Evolutionary conservation across 805 yeast genomes (phyloP), one percentile per base, ranked within the genome.

Genomic region (Starmera dryadoides): DNA sequence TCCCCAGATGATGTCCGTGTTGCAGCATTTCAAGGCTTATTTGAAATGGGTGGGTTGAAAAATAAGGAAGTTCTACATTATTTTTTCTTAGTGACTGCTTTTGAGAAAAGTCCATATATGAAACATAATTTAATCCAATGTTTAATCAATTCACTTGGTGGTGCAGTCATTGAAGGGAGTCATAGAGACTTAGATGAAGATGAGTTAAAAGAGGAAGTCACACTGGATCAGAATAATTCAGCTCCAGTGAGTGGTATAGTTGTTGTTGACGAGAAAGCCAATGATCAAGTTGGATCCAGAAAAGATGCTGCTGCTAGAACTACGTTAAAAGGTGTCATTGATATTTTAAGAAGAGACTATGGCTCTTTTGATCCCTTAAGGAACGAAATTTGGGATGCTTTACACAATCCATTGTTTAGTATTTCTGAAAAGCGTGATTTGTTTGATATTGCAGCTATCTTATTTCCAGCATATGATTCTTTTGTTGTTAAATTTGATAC

Each of bases 21-120:
- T 9, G 71, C 72, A 21, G 89, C 96, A 0, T 80, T 86, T 53
- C 72, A 75, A 40, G 84, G 87, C 0, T 52, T 93, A 23, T 63
- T 93, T 37, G 49, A 72, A 4, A 62, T 86, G 35, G 96, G 97
- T 17, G 96, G 93, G 1, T 58, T 89, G 45, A 80, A 79, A 42
- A 85, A 86, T 49, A 58, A 66, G 12, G 64, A 67, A 23, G 65
- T 88, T 4, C 53, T 88, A 44, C 63, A 69, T 16, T 85, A 85
- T 49, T 75, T 79, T 42, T 77, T 86, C 47, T 66, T 75, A 22
- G 59, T 75, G 0, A 55, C 79, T 37, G 65, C 77, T 21, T 62
- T 81, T 28, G 89, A 82, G 30, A 62, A 67, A 2, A 73, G 83
- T 1, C 60, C 70, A 2, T 68, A 66, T 36, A 60, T 87, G 30